These are phyloP conservation scores for Noccaea bulbosa DNA, from an alignment of 345 rosid species.

Conservation along the genomic window DNA sequence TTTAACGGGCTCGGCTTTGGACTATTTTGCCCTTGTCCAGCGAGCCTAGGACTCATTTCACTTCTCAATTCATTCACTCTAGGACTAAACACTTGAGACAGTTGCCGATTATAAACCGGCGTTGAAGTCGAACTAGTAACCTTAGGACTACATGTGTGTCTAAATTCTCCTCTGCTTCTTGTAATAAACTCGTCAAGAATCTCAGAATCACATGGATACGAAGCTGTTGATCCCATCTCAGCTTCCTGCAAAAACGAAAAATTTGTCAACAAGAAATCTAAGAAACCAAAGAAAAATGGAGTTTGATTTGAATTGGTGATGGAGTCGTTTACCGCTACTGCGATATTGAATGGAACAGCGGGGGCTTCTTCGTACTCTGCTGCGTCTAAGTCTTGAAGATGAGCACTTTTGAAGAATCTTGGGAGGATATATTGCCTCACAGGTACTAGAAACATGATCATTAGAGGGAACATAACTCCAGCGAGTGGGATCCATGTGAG, in stretches of 20 bases:
- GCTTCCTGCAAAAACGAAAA: constrained; percentile 46
- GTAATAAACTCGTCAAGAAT: constrained; percentile 83
- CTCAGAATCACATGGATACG: constrained; percentile 66
- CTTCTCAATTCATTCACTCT: constrained; percentile 67
- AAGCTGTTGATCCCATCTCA: constrained; percentile 61
- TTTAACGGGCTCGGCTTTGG: constrained; percentile 64
- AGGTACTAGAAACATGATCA: constrained; percentile 95
- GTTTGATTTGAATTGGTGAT: not conserved
- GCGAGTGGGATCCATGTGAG: constrained; percentile 97
- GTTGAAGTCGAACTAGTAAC: constrained; percentile 71
- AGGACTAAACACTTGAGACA: constrained; percentile 58
- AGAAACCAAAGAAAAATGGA: not conserved
- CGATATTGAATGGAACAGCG: constrained; percentile 75
- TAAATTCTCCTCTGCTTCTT: constrained; percentile 91
- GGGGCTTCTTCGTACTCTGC: constrained; percentile 96
- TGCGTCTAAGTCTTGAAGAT: constrained; percentile 92
- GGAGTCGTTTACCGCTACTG: constrained; percentile 22
- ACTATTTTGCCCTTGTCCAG: constrained; percentile 52
- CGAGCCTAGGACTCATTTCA: constrained; percentile 58
- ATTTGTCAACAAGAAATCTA: not conserved
- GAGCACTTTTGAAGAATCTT: constrained; percentile 82
- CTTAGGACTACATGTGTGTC: constrained; percentile 73
- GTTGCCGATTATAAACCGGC: constrained; percentile 58
- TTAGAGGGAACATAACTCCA: constrained; percentile 87
- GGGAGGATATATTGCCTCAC: constrained; percentile 87